phyloP scores from a whole-genome alignment of 75 land plant species.

The Larix kaempferi region DNA sequence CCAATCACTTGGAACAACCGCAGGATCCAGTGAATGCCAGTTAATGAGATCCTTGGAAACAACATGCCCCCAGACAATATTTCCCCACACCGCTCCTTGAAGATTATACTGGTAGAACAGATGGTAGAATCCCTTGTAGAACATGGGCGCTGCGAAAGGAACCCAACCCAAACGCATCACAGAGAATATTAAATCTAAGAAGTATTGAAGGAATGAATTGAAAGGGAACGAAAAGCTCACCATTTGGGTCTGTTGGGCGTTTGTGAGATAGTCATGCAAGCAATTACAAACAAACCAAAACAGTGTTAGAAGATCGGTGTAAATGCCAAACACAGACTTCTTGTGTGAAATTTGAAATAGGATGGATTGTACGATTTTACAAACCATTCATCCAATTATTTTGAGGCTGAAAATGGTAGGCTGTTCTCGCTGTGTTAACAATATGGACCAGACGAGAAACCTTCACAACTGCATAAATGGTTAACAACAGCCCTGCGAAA shows the following conservation, averaged over 20 bases:
- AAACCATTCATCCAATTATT: slow-evolving; percentile 51
- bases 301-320: no score
- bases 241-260: no score
- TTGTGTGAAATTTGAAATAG: not conserved
- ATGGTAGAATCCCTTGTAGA: slow-evolving; percentile 48
- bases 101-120: slow-evolving; percentile 52
- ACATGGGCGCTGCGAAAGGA: slow-evolving; percentile 34
- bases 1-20: slow-evolving; percentile 28
- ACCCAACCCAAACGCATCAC: no score
- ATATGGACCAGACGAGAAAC: no score
- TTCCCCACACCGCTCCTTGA: slow-evolving; percentile 34
- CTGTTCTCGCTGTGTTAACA: not conserved
- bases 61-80: slow-evolving; percentile 47
- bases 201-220: no score
- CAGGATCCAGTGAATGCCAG: slow-evolving; percentile 32
- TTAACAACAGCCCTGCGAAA: no score
- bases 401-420: slow-evolving; percentile 45
- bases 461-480: no score
- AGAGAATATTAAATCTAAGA: no score
- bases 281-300: no score
- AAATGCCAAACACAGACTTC: no score
- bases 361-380: not conserved
- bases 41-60: slow-evolving; percentile 41
- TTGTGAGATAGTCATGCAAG: no score
- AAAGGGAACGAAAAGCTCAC: no score